Conservation (phyloP, 1,284 basidiomycete species). For the Cerioporus squamosus region DNA sequence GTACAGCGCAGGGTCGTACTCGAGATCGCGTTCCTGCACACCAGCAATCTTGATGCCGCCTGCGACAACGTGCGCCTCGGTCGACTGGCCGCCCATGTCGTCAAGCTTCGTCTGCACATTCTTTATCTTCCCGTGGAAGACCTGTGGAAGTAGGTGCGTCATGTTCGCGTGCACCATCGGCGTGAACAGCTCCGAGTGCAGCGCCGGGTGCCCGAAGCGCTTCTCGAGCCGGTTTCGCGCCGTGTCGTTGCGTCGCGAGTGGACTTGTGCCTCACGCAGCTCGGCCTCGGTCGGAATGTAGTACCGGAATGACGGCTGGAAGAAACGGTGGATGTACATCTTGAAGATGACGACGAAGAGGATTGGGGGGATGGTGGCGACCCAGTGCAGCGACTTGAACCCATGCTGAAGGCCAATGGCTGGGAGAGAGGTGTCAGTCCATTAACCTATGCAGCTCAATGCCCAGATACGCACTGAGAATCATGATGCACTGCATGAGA, state of each 20-base stretch:
- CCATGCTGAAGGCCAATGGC: slow-evolving; percentile 86
- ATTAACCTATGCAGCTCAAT: neutral
- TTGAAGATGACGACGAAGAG: slow-evolving; percentile 83
- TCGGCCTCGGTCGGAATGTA: slow-evolving; percentile 78
- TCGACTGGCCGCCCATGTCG: slow-evolving; percentile 76
- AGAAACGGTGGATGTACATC: slow-evolving; percentile 72
- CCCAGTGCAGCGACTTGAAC: slow-evolving; percentile 75
- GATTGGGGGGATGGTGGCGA: slow-evolving; percentile 77
- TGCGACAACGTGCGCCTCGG: slow-evolving; percentile 71
- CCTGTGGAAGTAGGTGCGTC: slow-evolving; percentile 75
- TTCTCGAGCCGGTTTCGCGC: slow-evolving; percentile 74
- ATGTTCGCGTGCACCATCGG: slow-evolving; percentile 88
- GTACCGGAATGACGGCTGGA: slow-evolving; percentile 77
- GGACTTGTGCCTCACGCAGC: slow-evolving; percentile 68
- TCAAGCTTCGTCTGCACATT: slow-evolving; percentile 65
- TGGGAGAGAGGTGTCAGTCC: slow-evolving; percentile 33
- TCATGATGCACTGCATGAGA: slow-evolving; percentile 86
- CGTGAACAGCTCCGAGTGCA: slow-evolving; percentile 81
- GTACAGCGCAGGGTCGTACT: slow-evolving; percentile 77
- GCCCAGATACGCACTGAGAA: slow-evolving; percentile 72
- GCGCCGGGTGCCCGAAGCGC: slow-evolving; percentile 86
- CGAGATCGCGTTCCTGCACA: slow-evolving; percentile 74
- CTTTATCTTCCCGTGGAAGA: slow-evolving; percentile 75
- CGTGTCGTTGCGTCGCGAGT: slow-evolving; percentile 73
- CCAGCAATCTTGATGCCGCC: slow-evolving; percentile 81